Conservation (phyloP, 495 filamentous ascomycete genomes). For the Podospora australis region DNA sequence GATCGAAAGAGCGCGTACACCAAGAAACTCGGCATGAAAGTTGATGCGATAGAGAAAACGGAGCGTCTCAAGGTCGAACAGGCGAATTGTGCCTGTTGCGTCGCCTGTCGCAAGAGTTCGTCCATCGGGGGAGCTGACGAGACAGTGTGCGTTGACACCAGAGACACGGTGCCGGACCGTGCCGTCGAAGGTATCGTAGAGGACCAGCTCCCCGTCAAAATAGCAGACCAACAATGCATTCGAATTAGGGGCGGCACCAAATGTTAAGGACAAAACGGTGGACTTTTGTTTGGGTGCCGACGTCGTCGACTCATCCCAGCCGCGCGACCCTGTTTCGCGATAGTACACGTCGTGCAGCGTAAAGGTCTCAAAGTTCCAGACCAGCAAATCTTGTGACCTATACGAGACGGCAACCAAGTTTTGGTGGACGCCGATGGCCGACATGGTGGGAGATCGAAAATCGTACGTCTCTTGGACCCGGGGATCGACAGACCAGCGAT, state of each 20-base stretch:
- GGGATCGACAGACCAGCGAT: no score
- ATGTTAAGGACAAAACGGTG: no score
- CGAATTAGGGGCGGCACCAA: conserved; percentile 21
- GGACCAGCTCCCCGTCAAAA: conserved; percentile 11
- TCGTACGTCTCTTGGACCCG: no score
- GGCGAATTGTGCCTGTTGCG: conserved; percentile 19
- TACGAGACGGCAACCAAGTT: no score
- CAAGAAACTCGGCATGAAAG: conserved; percentile 9
- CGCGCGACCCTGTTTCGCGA: no score
- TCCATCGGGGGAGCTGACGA: conserved; percentile 26
- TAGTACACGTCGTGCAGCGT: no score
- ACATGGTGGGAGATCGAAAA: no score
- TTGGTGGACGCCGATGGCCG: no score
- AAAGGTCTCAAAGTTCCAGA: no score
- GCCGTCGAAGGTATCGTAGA: conserved; percentile 2
- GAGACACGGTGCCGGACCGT: not conserved
- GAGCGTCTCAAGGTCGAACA: conserved; percentile 27
- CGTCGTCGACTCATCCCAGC: conserved; percentile 2
- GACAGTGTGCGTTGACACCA: not conserved
- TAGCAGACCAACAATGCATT: conserved; percentile 17
- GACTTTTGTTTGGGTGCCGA: conserved; percentile 18
- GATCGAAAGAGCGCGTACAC: conserved; percentile 20
- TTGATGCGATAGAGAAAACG: conserved; percentile 21
- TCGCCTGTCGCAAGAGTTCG: conserved; percentile 17
- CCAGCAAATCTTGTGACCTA: no score